Evolutionary conservation across 495 filamentous ascomycete species (phyloP), one percentile per base, ranked within the genome.

Genomic region (Daldinia childiae): DNA sequence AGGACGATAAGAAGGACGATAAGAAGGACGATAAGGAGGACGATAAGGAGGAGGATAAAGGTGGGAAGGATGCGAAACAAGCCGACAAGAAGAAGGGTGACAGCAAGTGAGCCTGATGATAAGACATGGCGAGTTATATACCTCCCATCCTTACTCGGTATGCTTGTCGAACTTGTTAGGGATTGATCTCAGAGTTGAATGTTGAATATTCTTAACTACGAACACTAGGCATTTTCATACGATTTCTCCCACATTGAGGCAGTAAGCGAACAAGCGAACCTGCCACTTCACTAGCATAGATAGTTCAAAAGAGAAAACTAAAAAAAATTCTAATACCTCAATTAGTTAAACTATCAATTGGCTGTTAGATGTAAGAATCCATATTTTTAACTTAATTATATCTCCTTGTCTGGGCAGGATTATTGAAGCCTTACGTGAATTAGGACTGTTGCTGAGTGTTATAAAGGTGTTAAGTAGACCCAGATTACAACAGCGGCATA

Each of bases 41-140:
- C 12, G 32, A 63, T 41, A 71, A 72, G 43, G 69, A 66, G 6
- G 29, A 64, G 29, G 39, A 26, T 4, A 48, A 48, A 7, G 19
- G 41, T 9, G 19, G 2, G n/a, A 12, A 36, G 34, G 34, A 36
- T 4, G 4, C 34, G 12, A 36, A 36, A 14, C 34, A 36, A 36
- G 29, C 21, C 0, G 43, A 6, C 43, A 48, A 48, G 7, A 17
- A 17, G 27, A 29, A 29, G 19, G 43, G 8, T 29, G 27, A 54
- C 6, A 54, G 27, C 12, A 54, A 54, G 9, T 30, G 15, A 54
- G 30, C 26, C 5, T n/a, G 26, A 11, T 11, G 26, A 30, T 14
- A 54, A 5, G 26, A 29, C 17, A n/a, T 12, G 6, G 9, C 8
- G 17, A 50, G 48, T 11, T 52, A 29, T 52, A 29, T 27, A 15